These are phyloP conservation scores for Astragalus membranaceus DNA, from an alignment of 306 rosid species.

Conservation along the genomic window DNA sequence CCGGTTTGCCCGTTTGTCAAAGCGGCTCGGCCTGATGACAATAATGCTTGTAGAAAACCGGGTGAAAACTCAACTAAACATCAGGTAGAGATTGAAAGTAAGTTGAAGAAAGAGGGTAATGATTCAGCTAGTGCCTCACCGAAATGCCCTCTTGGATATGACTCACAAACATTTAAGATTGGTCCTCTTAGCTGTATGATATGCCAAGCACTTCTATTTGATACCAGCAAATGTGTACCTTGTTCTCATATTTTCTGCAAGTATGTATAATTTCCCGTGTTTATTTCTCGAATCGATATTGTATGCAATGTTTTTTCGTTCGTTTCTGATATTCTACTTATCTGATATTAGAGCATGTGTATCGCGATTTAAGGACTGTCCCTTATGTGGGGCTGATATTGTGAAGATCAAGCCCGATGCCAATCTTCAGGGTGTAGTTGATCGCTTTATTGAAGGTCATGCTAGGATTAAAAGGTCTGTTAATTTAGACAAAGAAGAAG, in stretches of 20 bases:
- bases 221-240: slow-evolving; percentile 69
- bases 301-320: neutral
- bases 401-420: slow-evolving; percentile 68
- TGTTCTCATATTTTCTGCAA: slow-evolving; percentile 79
- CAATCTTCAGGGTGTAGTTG: slow-evolving; percentile 71
- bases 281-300: neutral
- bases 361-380: slow-evolving; percentile 81
- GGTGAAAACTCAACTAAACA: slow-evolving; percentile 34
- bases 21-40: slow-evolving; percentile 74
- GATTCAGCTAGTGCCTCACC: slow-evolving; percentile 31
- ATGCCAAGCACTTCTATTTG: slow-evolving; percentile 51
- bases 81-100: slow-evolving; percentile 37
- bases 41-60: slow-evolving; percentile 33
- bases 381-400: slow-evolving; percentile 86
- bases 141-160: slow-evolving; percentile 87
- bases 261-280: slow-evolving; percentile 26
- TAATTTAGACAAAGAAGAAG: slow-evolving; percentile 47
- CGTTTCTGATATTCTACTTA: neutral
- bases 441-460: slow-evolving; percentile 96
- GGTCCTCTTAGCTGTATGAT: slow-evolving; percentile 94
- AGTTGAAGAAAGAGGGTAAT: slow-evolving; percentile 33
- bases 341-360: slow-evolving; percentile 60
- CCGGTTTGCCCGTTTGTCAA: slow-evolving; percentile 94
- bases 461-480: slow-evolving; percentile 83
- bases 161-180: slow-evolving; percentile 73